A percentile compares a stretch with the other conserved stretches of the same genome.
Conservation (phyloP, 176 grass and related monocot species). For the Alopecurus myosuroides region DNA sequence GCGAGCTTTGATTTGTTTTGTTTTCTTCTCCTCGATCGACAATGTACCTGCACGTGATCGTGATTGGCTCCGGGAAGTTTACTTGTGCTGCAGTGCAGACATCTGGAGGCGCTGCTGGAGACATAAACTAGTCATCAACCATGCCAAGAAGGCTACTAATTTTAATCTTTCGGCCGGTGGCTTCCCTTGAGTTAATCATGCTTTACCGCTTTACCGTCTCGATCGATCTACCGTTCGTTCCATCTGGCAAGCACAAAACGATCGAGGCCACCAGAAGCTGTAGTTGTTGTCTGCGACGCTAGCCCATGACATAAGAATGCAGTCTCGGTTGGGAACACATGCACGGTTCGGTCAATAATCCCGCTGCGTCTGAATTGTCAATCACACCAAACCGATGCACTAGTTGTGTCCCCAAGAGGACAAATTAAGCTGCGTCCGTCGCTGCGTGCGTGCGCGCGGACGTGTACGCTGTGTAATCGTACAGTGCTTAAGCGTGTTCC, state of each 20-base stretch:
- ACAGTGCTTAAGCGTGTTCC: neutral
- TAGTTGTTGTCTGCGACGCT: neutral
- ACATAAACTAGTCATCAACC: neutral
- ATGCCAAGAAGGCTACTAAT: neutral
- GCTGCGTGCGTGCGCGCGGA: neutral
- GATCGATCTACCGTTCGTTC: too few relatives aligned
- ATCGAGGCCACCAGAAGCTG: neutral
- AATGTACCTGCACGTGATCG: constrained; percentile 28
- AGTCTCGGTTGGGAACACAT: neutral
- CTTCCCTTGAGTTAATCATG: neutral
- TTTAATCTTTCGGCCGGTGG: neutral
- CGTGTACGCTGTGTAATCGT: neutral
- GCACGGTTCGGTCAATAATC: constrained; percentile 12
- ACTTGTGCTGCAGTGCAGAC: constrained; percentile 14
- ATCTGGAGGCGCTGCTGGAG: neutral
- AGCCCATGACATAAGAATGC: constrained; percentile 9
- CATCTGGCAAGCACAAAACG: constrained; percentile 5
- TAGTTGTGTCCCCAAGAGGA: neutral
- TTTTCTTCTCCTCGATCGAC: constrained; percentile 7
- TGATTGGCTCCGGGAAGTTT: constrained; percentile 22
- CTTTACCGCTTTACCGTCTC: neutral
- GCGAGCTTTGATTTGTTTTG: neutral
- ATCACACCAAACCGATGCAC: constrained; percentile 26
- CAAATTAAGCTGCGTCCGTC: neutral
- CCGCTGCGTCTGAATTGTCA: constrained; percentile 5